phyloP scores from a whole-genome alignment of 2,329 filamentous ascomycete genomes.

The Cryphonectria naterciae region DNA sequence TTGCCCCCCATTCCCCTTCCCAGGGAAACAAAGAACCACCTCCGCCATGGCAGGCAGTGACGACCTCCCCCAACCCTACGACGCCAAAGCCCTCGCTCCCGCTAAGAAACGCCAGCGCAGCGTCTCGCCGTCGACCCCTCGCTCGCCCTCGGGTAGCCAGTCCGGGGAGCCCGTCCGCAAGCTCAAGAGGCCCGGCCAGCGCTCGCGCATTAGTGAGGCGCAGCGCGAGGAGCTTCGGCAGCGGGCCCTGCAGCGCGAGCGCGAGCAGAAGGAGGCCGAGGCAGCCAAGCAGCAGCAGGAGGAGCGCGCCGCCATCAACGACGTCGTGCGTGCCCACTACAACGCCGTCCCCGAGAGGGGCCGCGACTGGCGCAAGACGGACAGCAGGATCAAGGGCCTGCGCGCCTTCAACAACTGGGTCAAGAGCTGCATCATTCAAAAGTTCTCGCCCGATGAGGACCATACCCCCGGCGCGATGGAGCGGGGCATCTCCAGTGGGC shows the following conservation, averaged over 20 bases:
- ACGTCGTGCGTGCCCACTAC: slow-evolving; percentile 92
- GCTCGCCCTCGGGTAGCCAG: slow-evolving; percentile 1
- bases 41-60: slow-evolving; percentile 43
- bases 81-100: slow-evolving; percentile 60
- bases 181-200: slow-evolving; percentile 69
- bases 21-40: neutral
- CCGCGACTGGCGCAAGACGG: slow-evolving; percentile 90
- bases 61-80: slow-evolving; percentile 63
- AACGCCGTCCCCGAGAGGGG: slow-evolving; percentile 94
- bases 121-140: slow-evolving; percentile 46
- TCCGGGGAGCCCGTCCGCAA: slow-evolving; percentile 58
- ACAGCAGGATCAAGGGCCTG: slow-evolving; percentile 92
- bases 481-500: slow-evolving; percentile 52
- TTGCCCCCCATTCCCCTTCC: no score
- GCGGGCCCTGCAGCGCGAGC: slow-evolving; percentile 60
- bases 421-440: slow-evolving; percentile 96
- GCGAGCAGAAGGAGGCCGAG: slow-evolving; percentile 46
- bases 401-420: slow-evolving; percentile 98
- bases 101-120: slow-evolving; percentile 63
- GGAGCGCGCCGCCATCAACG: slow-evolving; percentile 67
- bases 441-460: slow-evolving; percentile 84
- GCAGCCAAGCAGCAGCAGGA: slow-evolving; percentile 47
- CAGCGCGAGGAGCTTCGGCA: slow-evolving; percentile 71
- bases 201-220: slow-evolving; percentile 67
- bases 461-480: slow-evolving; percentile 65